Base-by-base conservation (phyloP, 2,329 filamentous ascomycete genomes). In the Penicillium fuscoglaucum region DNA sequence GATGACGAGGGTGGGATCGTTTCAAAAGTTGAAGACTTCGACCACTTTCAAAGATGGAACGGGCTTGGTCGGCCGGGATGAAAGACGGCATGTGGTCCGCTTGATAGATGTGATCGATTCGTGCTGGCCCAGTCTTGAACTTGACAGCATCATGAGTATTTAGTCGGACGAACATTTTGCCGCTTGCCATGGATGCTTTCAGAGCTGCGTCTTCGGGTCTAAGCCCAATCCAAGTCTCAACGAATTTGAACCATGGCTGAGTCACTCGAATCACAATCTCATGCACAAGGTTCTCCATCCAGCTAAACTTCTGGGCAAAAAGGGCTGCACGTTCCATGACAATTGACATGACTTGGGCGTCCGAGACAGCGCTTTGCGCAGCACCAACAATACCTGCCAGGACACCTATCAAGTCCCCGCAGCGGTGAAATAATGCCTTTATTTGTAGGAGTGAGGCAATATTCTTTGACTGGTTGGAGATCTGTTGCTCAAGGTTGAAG, bases 11-110 rank as follows among this genome's bases (percentile, higher is more conserved):
- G 69, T 95, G 89, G 64, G 89, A 86, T 24, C 80, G 78, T 65
- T 86, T 84, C 48, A 96, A 79, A 54, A 95, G 86, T 8, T 89
- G 84, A 48, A 96, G 75, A 70, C 89, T 93, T 66, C 84, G 85
- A 4, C 90, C 91, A 4, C 87, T 89, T 70, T 96, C 90, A 63
- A 93, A 93, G n/a, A 95, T 85, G 6, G 82, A 78, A 51, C 84
- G 82, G 3, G 86, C 87, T 63, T 93, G 83, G 57, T 95, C 90
- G 6, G 79, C 72, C 0, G 87, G 83, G 45, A 96, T 80, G 64
- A 95, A 95, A 2, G 81, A 79, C 0, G 90, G 90, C 76, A 95
- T 86, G 61, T 84, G 84, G 29, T 83, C 78, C 24, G 65, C 60
- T 24, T 62, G 61, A 47, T 72, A 76, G 19, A 80, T 79, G 59